A percentile compares a stretch with the other conserved stretches of the same genome.
Evolutionary conservation across 495 filamentous ascomycete genomes (phyloP).

Genomic region (Penicillium diatomitis): DNA sequence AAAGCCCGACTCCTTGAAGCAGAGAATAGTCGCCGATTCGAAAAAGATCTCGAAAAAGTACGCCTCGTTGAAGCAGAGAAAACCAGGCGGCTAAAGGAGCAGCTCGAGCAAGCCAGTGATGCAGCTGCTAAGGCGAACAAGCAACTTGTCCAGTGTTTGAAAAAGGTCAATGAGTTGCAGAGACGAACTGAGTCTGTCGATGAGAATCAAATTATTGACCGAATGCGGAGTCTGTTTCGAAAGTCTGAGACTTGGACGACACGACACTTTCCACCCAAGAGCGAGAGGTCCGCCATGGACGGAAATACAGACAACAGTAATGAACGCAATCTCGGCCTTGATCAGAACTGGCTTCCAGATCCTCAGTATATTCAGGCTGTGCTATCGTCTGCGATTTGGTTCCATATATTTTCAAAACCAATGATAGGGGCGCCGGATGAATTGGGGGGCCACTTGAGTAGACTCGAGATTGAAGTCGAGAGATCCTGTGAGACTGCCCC

Average conservation of each 20-base stretch:
- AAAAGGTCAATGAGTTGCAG: neutral
- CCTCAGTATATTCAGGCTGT: too few species aligned
- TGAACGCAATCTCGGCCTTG: too few species aligned
- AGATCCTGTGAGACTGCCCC: neutral
- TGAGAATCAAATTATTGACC: neutral
- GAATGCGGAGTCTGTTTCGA: neutral
- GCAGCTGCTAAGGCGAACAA: neutral
- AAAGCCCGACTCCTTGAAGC: neutral
- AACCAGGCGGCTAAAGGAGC: neutral
- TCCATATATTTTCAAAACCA: neutral
- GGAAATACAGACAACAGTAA: too few species aligned
- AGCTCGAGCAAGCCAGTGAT: neutral
- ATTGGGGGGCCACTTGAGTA: neutral
- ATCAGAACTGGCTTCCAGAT: too few species aligned
- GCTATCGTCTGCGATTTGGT: too few species aligned
- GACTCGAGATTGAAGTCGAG: neutral
- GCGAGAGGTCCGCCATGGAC: too few species aligned
- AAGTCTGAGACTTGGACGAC: neutral
- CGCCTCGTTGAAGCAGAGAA: neutral
- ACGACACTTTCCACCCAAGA: neutral
- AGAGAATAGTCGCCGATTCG: too few species aligned
- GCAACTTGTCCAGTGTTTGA: neutral
- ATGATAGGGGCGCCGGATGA: neutral
- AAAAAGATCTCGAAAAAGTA: too few species aligned
- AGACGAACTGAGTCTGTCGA: neutral